These are phyloP conservation scores for Artemisia tridentata DNA, from an alignment of 129 eudicot species.

Conservation along the genomic window DNA sequence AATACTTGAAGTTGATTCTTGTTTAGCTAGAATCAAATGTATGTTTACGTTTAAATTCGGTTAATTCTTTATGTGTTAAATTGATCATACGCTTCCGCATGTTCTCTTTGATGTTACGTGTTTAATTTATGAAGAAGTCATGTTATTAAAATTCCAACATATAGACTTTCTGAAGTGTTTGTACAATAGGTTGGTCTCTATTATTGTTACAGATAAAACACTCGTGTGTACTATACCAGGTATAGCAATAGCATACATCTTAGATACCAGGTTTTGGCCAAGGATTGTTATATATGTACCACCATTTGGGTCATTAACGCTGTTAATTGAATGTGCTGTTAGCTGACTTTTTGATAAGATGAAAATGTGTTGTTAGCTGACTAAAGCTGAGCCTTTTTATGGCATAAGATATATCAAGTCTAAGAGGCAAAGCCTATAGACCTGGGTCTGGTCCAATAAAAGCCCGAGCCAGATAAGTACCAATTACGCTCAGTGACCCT, in stretches of 20 bases:
- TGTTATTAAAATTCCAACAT: no score
- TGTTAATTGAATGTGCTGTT: background rate
- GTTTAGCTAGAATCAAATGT: no score
- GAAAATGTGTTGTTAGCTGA: background rate
- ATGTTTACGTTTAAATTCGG: no score
- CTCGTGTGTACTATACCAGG: background rate
- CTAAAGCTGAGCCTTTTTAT: background rate
- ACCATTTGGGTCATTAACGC: background rate
- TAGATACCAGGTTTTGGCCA: background rate
- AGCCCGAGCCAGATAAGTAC: background rate
- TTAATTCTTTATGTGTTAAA: no score
- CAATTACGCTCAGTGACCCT: background rate
- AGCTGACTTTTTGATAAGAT: background rate
- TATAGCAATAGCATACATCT: background rate
- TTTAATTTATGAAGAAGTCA: no score
- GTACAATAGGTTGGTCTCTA: background rate
- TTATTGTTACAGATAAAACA: background rate
- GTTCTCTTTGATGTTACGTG: no score
- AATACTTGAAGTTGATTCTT: no score
- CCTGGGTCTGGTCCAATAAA: conserved; percentile 9
- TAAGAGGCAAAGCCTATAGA: background rate
- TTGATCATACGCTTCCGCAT: no score
- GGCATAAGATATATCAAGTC: no score
- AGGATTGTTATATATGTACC: background rate
- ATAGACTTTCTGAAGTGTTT: background rate